A percentile compares a stretch with the other conserved stretches of the same genome.
Evolutionary conservation across 2,329 filamentous ascomycete species (phyloP).

Genomic region (Dactylellina haptotyla): DNA sequence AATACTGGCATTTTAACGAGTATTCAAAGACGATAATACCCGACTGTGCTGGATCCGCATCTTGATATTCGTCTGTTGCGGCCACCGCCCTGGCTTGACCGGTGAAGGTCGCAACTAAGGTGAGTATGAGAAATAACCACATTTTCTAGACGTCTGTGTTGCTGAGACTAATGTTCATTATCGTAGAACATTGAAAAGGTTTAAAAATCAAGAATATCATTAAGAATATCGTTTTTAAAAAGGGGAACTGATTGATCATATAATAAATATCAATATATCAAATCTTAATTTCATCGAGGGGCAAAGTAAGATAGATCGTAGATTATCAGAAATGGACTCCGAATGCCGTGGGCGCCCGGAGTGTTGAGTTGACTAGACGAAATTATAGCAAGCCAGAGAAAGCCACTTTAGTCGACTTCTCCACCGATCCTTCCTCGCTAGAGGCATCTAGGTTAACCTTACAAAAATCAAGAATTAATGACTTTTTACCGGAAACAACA

Average conservation of each 20-base stretch:
- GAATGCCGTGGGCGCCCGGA: background rate
- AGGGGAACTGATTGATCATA: no score
- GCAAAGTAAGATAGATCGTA: no score
- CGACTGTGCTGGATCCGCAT: slow-evolving; percentile 41
- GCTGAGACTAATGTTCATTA: background rate
- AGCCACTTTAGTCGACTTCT: background rate
- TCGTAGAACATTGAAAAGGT: no score
- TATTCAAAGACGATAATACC: slow-evolving; percentile 17
- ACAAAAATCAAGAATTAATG: no score
- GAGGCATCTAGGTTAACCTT: no score
- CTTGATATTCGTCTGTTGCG: slow-evolving; percentile 39
- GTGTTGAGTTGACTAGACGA: background rate
- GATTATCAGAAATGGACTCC: background rate
- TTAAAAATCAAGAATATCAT: no score
- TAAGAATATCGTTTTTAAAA: no score
- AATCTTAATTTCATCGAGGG: background rate
- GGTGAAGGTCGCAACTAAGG: background rate
- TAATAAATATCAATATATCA: no score
- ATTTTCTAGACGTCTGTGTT: background rate
- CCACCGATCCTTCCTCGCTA: no score
- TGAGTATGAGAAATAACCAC: background rate
- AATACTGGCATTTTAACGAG: background rate
- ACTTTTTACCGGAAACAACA: no score
- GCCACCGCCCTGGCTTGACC: slow-evolving; percentile 2
- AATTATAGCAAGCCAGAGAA: background rate